Evolutionary conservation across 2,329 filamentous ascomycete species (phyloP).

Genomic region (Akanthomyces lecanii): DNA sequence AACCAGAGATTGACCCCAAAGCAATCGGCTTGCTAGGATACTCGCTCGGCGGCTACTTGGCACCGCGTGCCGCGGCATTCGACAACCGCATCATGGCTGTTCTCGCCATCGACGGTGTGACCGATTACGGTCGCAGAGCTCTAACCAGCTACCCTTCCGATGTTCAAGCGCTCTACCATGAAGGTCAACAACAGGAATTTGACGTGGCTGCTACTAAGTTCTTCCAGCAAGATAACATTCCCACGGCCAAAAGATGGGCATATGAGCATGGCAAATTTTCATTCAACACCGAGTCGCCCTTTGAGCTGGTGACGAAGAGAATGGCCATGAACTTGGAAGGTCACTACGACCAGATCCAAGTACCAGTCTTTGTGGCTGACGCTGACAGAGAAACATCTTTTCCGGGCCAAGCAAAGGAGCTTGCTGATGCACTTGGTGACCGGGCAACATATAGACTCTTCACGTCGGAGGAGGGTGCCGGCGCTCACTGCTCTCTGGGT

Average conservation of each 20-base stretch:
- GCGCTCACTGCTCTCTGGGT: conserved; percentile 4
- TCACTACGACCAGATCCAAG: conserved; percentile 22
- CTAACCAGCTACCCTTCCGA: conserved; percentile 8
- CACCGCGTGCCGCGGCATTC: conserved; percentile 38
- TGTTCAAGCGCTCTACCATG: background rate
- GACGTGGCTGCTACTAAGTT: conserved; percentile 19
- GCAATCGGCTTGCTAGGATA: conserved; percentile 36
- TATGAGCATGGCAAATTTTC: conserved; percentile 25
- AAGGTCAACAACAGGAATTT: conserved; percentile 19
- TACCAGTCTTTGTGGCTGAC: background rate
- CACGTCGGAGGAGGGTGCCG: background rate
- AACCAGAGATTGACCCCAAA: conserved; percentile 27
- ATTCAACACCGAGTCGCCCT: conserved; percentile 24
- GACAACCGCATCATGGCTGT: conserved; percentile 39
- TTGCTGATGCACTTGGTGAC: background rate
- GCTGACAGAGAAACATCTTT: background rate
- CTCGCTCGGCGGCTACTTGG: conserved; percentile 40
- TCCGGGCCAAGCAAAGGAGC: background rate
- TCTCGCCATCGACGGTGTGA: conserved; percentile 37
- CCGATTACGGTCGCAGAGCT: conserved; percentile 23
- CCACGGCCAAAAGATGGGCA: conserved; percentile 21
- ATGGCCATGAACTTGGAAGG: conserved; percentile 20
- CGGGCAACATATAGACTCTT: background rate
- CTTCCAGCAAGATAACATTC: background rate
- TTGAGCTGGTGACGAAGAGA: conserved; percentile 19